Evolutionary conservation across 2,329 filamentous ascomycete genomes (phyloP).

Genomic region (Verticillium zaregamsianum): DNA sequence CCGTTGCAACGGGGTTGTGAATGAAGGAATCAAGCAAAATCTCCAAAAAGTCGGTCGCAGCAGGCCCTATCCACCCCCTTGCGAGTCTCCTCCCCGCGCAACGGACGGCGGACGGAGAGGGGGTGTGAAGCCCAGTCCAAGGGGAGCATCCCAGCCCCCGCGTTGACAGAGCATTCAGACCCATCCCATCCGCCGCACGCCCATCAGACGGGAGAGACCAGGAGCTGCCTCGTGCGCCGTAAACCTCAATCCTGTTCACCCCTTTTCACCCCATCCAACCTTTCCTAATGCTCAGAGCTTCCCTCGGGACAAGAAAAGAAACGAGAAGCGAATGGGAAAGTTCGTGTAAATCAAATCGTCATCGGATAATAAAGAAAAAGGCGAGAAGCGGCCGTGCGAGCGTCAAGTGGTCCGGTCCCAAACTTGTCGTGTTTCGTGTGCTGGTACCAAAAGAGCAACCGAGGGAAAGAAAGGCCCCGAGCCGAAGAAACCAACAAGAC

Average conservation of each 20-base stretch:
- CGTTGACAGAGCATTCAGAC: not conserved
- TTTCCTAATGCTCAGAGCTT: not conserved
- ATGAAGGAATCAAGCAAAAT: not conserved
- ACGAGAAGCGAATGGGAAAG: not conserved
- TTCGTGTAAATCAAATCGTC: not conserved
- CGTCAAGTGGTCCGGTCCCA: not conserved
- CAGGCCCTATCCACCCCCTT: not conserved
- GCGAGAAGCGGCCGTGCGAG: not conserved
- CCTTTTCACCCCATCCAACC: not conserved
- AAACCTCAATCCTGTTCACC: not conserved
- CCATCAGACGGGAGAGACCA: not conserved
- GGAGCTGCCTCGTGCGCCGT: not conserved
- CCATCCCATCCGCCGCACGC: not conserved
- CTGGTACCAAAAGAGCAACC: not conserved
- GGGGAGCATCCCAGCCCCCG: not conserved
- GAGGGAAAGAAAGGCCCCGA: not conserved
- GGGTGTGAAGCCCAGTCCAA: not conserved
- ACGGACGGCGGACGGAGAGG: not conserved
- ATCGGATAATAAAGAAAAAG: not conserved
- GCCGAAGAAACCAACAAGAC: not conserved
- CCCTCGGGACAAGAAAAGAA: not conserved
- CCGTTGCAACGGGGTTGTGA: slow-evolving; percentile 1
- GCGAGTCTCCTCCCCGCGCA: not conserved
- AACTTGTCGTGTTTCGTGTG: not conserved
- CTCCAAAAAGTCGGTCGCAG: not conserved